A percentile compares a stretch with the other conserved stretches of the same genome.
Evolutionary conservation across 768 basidiomycete genomes (phyloP).

Genomic region (Psilocybe sp.): DNA sequence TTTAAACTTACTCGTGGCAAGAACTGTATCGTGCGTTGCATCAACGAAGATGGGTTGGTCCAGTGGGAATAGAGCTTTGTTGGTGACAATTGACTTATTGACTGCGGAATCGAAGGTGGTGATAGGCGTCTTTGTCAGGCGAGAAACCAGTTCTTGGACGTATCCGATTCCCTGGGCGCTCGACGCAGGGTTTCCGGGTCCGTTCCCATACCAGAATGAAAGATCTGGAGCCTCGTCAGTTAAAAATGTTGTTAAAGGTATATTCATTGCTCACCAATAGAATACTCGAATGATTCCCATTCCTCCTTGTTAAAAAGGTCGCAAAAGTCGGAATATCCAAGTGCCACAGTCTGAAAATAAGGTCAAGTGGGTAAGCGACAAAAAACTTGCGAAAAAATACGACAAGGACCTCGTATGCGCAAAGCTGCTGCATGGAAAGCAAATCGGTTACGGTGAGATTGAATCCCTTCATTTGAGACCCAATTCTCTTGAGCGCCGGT

Average conservation of each 20-base stretch:
- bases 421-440: constrained; percentile 63
- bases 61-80: constrained; percentile 51
- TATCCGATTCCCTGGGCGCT: constrained; percentile 65
- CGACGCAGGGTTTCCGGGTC: constrained; percentile 67
- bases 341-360: constrained; percentile 61
- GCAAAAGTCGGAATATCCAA: constrained; percentile 78
- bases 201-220: constrained; percentile 60
- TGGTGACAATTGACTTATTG: constrained; percentile 64
- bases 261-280: constrained; percentile 23
- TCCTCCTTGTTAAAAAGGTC: constrained; percentile 76
- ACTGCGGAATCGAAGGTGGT: constrained; percentile 55
- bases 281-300: constrained; percentile 77
- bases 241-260: not conserved
- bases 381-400: not conserved
- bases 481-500: constrained; percentile 52
- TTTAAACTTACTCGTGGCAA: constrained; percentile 49
- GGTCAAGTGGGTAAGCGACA: not conserved
- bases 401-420: constrained; percentile 65
- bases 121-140: constrained; percentile 62
- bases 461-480: constrained; percentile 46
- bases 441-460: constrained; percentile 49
- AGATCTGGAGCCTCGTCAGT: constrained; percentile 33
- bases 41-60: constrained; percentile 66
- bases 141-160: constrained; percentile 67
- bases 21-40: constrained; percentile 71